Evolutionary conservation across 2,329 filamentous ascomycete genomes (phyloP), one percentile per base, ranked within the genome.

Genomic region (Microascus cirrosus): DNA sequence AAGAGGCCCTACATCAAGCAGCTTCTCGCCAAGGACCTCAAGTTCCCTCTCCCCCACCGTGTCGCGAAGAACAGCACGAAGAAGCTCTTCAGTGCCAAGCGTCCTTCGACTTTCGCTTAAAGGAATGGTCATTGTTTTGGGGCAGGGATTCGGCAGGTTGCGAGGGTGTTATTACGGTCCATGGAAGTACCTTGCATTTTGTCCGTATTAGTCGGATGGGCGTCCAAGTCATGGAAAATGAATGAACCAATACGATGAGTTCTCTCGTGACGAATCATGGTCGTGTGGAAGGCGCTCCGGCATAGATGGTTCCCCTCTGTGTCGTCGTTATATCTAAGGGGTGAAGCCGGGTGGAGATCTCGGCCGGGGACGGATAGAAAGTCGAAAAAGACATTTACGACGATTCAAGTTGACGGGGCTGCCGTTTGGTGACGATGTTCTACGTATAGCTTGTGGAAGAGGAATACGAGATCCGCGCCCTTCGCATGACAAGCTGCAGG

Each of bases 1-100:
- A 94, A 93, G 83, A 90, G 94, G 77, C 93, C 94, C 67, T 99
- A 99, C 87, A 95, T 99, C 84, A 95, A 92, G 85, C 94, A 99
- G 82, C 90, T 99, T 76, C 79, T 95, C 74, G 80, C 83, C 78
- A 97, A 97, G 88, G 76, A 85, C 78, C 89, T 99, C 77, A 90
- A 88, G 79, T 99, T 99, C 90, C 94, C 94, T 75, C 90, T 99
- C 68, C 94, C 94, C 74, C 94, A 99, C 85, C 94, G 95, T 72
- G 79, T 92, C 73, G 82, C 86, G 81, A 92, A 91, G 81, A 82
- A 83, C 77, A 78, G 77, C 75, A 85, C 81, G 82, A 89, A 87
- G 83, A 95, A 95, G 85, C 74, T 97, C 75, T 99, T 95, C 83
- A 84, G 88, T 74, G 85, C 90, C 73, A 90, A 85, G 80, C 87